Conservation (phyloP, 768 basidiomycete genomes). For the Panaeolus cyanescens region DNA sequence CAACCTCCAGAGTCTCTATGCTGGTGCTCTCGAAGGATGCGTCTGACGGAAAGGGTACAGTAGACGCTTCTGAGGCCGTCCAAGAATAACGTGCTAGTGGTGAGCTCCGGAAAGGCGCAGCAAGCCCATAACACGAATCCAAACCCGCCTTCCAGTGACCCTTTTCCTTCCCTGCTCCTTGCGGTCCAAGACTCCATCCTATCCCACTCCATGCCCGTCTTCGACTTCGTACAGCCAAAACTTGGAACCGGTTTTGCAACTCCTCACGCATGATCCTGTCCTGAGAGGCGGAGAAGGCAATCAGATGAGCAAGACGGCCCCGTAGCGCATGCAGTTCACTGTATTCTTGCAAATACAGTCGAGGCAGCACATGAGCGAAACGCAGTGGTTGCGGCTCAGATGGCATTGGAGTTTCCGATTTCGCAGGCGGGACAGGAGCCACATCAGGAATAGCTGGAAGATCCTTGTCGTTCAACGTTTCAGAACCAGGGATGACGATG, state of each 20-base stretch:
- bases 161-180: background rate
- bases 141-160: slow-evolving; percentile 7
- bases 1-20: background rate
- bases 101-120: slow-evolving; percentile 51
- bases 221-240: slow-evolving; percentile 59
- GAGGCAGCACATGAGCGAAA: slow-evolving; percentile 29
- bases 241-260: slow-evolving; percentile 37
- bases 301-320: slow-evolving; percentile 40
- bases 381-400: background rate
- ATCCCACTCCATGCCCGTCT: slow-evolving; percentile 63
- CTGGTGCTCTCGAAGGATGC: background rate
- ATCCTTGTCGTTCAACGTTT: background rate
- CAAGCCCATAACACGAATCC: slow-evolving; percentile 40
- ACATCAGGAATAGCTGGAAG: background rate
- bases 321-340: slow-evolving; percentile 30
- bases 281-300: slow-evolving; percentile 43
- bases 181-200: slow-evolving; percentile 11
- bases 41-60: background rate
- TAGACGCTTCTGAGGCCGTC: slow-evolving; percentile 19
- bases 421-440: background rate
- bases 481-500: background rate
- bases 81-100: slow-evolving; percentile 45
- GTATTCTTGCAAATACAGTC: slow-evolving; percentile 34
- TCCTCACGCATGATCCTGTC: slow-evolving; percentile 39
- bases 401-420: background rate